A percentile compares a stretch with the other conserved stretches of the same genome.
Evolutionary conservation across 371 early-diverging fungal species (phyloP).

Genomic region (Polyrhizophydium stewartii): DNA sequence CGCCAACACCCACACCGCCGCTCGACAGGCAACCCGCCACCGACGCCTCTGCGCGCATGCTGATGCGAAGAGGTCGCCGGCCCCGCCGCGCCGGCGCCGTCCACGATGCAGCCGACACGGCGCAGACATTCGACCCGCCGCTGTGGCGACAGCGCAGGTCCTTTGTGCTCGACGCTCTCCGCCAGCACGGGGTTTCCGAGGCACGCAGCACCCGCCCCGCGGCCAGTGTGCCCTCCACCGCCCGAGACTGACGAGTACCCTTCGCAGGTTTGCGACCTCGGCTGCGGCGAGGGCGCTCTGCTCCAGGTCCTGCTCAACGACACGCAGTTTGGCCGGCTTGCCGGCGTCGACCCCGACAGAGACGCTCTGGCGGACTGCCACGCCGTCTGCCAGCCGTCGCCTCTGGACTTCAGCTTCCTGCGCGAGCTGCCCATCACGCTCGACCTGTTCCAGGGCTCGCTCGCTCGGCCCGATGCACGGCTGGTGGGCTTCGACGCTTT

Average conservation of each 20-base stretch:
- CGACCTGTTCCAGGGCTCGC: conserved; percentile 15
- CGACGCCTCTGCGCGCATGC: too few relatives aligned
- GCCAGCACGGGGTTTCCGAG: background rate
- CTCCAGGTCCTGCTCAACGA: conserved; percentile 27
- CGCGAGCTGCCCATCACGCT: conserved; percentile 16
- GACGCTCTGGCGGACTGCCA: conserved; percentile 7
- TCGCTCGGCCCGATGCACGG: conserved; percentile 18
- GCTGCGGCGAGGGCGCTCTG: conserved; percentile 36
- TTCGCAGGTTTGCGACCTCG: conserved; percentile 27
- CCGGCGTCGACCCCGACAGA: conserved; percentile 28
- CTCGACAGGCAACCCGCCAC: too few relatives aligned
- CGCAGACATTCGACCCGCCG: conserved; percentile 36
- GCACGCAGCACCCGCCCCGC: conserved; percentile 2
- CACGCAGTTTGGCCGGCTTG: conserved; percentile 15
- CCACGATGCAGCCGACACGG: too few relatives aligned
- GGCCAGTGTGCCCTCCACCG: background rate
- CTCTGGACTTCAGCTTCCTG: conserved; percentile 18
- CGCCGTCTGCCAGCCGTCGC: conserved; percentile 18
- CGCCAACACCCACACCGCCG: too few relatives aligned
- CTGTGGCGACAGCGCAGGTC: conserved; percentile 38
- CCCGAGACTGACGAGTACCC: background rate
- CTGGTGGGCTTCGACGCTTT: conserved; percentile 30
- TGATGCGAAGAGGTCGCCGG: too few relatives aligned
- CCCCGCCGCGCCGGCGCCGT: too few relatives aligned
- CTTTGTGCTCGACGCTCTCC: conserved; percentile 12